Conservation (phyloP, 768 basidiomycete species). For the Pulveroboletus sp. region DNA sequence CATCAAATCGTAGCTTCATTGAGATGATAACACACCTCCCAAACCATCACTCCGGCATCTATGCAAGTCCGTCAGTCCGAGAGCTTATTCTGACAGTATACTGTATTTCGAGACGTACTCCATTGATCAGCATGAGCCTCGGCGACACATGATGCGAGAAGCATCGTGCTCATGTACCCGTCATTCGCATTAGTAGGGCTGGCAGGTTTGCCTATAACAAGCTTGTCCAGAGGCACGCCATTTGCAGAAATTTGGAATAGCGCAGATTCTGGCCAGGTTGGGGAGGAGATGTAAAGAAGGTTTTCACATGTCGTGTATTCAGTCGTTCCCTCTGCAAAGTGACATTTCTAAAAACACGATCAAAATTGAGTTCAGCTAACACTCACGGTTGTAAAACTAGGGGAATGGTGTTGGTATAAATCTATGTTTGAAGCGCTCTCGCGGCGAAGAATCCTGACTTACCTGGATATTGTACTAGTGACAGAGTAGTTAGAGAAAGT, state of each 20-base stretch:
- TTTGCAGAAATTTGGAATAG: slow-evolving; percentile 47
- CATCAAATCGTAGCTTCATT: neutral
- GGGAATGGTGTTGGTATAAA: neutral
- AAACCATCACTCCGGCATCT: slow-evolving; percentile 37
- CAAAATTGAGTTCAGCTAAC: neutral
- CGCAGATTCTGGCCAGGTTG: slow-evolving; percentile 37
- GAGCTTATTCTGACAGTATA: no score
- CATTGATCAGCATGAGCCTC: slow-evolving; percentile 37
- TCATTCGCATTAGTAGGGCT: slow-evolving; percentile 46
- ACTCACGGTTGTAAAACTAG: slow-evolving; percentile 19
- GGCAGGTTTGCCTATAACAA: slow-evolving; percentile 75
- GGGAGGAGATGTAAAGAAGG: slow-evolving; percentile 40
- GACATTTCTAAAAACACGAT: neutral
- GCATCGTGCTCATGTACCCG: slow-evolving; percentile 51
- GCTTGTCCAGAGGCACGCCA: slow-evolving; percentile 60
- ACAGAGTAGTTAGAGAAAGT: neutral
- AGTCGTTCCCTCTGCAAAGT: slow-evolving; percentile 28
- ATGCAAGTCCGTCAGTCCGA: slow-evolving; percentile 10
- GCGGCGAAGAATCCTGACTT: neutral
- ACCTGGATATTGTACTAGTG: slow-evolving; percentile 42
- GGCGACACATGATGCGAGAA: slow-evolving; percentile 54
- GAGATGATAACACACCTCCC: slow-evolving; percentile 26
- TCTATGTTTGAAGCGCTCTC: neutral
- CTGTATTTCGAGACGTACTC: neutral
- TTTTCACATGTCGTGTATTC: slow-evolving; percentile 37